Percentiles rank a stretch among this genome's conserved stretches.
Evolutionary conservation across 441 rosid genomes (phyloP).

Genomic region (Flueggea neowawraea): DNA sequence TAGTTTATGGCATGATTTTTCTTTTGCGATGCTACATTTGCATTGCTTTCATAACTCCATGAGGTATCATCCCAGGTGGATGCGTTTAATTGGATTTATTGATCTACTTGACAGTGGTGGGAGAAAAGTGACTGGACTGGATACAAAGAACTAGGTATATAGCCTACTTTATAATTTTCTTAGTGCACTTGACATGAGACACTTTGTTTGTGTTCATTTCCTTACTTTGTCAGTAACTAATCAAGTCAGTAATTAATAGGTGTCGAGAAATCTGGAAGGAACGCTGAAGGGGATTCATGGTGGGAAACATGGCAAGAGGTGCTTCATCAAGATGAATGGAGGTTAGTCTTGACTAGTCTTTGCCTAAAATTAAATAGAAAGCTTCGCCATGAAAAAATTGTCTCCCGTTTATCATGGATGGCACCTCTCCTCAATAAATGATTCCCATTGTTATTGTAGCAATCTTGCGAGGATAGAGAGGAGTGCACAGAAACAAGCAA

Average conservation of each 20-base stretch:
- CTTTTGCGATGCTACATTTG: conserved; percentile 2
- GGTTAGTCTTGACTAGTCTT: conserved; percentile 38
- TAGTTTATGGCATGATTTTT: no score
- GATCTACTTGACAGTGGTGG: conserved; percentile 99
- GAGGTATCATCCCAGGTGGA: conserved; percentile 55
- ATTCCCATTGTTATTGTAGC: conserved; percentile 40
- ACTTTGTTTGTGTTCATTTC: neutral
- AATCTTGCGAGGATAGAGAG: conserved; percentile 97
- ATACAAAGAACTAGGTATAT: conserved; percentile 96
- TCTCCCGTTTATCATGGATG: conserved; percentile 7
- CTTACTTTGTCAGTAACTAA: neutral
- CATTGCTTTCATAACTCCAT: conserved; percentile 43
- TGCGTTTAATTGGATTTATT: conserved; percentile 76
- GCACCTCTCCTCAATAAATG: conserved; percentile 2
- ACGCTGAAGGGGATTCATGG: conserved; percentile 97
- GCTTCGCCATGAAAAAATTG: conserved; percentile 2
- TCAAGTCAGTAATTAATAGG: conserved; percentile 41
- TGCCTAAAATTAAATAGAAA: conserved; percentile 3
- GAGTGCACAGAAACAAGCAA: conserved; percentile 99
- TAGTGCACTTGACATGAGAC: neutral
- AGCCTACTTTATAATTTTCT: neutral
- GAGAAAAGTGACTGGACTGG: conserved; percentile 99
- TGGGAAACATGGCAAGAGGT: conserved; percentile 99
- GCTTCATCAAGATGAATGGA: conserved; percentile 98
- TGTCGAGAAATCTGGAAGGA: conserved; percentile 97